Base-by-base conservation (phyloP, 2,329 filamentous ascomycete genomes). In the Aureobasidium namibiae region DNA sequence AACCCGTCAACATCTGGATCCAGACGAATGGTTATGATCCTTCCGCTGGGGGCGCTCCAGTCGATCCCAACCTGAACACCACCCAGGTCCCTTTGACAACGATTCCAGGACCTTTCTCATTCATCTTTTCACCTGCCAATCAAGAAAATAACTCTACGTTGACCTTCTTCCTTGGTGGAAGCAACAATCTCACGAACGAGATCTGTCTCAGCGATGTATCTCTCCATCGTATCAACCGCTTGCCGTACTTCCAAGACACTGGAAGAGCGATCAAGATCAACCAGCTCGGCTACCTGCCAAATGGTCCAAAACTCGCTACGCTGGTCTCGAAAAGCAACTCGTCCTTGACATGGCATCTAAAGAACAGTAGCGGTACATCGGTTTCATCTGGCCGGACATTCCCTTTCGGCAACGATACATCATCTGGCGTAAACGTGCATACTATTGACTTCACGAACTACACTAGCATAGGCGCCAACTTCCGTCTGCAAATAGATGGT, bases 101-200 rank as follows among this genome's bases (percentile, higher is more conserved):
- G 8, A 44, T 46, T n/a, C 4, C 26, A 9, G 33, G 48, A 45
- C 24, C 39, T 1, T 61, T 61, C 34, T 38, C 46, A 6, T 48
- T 61, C 36, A 26, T 41, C 16, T 61, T 53, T 24, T 61, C 60
- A 9, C 60, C 60, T 26, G 60, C 60, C 38, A 61, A 61, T 18
- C 56, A 61, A 18, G 60, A 41, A 6, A 45, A 46, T 36, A 60
- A 61, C 31, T 44, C 56, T 14, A 59, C 56, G 1, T 45, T 61
- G 38, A 48, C 44, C 2, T 53, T 61, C 24, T 41, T 45, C 41
- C 29, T 61, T 2, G 60, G 60, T 16, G 60, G 60, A 36, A 54
- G 34, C n/a, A 41, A 34, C 9, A n/a, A n/a, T n/a, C 5, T 36
- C 31, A 29, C 31, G n/a, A 54, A 59, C 21, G 29, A 61, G 6